Evolutionary conservation across 768 basidiomycete genomes (phyloP), one percentile per base, ranked within the genome.

Genomic region (Lactifluus volemus): DNA sequence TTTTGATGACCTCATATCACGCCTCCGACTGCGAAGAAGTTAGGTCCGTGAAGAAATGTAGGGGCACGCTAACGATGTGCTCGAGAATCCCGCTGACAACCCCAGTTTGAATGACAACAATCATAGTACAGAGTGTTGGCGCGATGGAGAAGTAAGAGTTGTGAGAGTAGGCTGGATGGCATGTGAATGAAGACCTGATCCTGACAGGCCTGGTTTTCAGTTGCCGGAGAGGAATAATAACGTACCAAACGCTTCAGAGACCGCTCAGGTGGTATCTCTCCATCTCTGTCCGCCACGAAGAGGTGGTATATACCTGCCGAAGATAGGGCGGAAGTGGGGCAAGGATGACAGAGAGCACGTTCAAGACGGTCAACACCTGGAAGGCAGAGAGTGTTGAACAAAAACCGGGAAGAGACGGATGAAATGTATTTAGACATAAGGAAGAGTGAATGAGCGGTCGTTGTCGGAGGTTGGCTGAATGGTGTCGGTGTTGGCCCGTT

Each of bases 91-190:
- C 32, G 25, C 49, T 51, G 38, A 45, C 34, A n/a, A 19, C 34
- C 36, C 36, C 29, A 47, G 51, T 49, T 41, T 36, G 39, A 7
- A 54, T 60, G 36, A 60, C 34, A 41, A 53, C 41, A 7, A 54
- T 60, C 53, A 64, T 45, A n/a, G 49, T 64, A 38, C 54, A 59
- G 36, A 64, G 48, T 30, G 53, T 49, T 19, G 59, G 59, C 29
- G 54, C 58, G 8, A 53, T n/a, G 47, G n/a, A 64, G 50, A 21
- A 49, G 34, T 17, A 64, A 39, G 41, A 64, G 49, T 19, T 53
- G 47, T 38, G 48, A 32, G 29, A 58, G 44, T 12, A 42, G 53
- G 11, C 5, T 52, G 21, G 51, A 39, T 19, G 58, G 51, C 30
- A 49, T 15, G 17, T 30, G 41, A 19, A 44, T 29, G 25, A 29